Base-by-base conservation (phyloP, 495 filamentous ascomycete genomes). In the Ramalina intermedia region DNA sequence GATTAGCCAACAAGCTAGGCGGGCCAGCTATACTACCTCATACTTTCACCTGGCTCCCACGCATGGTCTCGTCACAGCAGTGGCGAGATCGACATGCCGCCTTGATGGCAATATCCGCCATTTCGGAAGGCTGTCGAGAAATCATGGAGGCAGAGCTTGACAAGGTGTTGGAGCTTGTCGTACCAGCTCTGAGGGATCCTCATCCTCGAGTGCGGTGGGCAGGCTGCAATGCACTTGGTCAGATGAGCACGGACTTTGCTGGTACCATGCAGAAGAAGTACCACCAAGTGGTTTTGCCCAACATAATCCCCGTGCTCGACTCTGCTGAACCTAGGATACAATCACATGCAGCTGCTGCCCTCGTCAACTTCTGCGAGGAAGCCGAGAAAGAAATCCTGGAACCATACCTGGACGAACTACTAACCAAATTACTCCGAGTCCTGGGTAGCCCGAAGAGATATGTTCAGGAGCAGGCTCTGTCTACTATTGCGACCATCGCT, bases 241-340 rank as follows among this genome's bases (percentile, higher is more conserved):
- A 99, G 63, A 99, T 99, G 93, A 96, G 93, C 65, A 99, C 93
- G 9, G 93, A 99, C 64, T 99, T 99, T 62, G 91, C 93, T 27
- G 90, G 88, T 2, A 94, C 85, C 12, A 96, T 99, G 93, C 93
- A 99, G 63, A 82, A 89, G 56, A 90, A 95, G 57, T 94, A 90
- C 64, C 89, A 93, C 58, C 73, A 81, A 41, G 69, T 80, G 37
- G 87, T 96, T 2, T 71, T 99, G 41, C 82, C 78, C 47, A 85
- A 85, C 53, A 94, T 99, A 41, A 87, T 96, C 48, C 89, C 89
- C 4, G 93, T 96, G 1, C 75, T 99, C 13, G 75, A 87, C 56
- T 89, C 87, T 1, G 73, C 84, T 3, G 90, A 96, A 64, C 87
- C 89, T 21, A 81, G 93, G 44, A 93, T 99, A 42, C 91, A 96